phyloP scores from a whole-genome alignment of 1,284 basidiomycete species.

The Hemileia vastatrix region DNA sequence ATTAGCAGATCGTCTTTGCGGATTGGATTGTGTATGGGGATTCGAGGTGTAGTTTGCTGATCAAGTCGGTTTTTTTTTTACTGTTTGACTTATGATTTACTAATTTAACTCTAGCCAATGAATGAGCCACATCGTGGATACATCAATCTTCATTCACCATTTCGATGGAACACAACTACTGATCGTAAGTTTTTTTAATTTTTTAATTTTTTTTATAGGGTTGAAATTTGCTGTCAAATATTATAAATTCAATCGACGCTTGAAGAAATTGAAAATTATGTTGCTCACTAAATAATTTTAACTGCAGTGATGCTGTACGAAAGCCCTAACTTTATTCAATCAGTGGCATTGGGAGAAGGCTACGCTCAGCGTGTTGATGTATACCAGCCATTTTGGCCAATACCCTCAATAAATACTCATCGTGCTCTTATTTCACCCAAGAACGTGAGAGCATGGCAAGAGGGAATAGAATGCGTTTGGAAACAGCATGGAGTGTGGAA shows the following conservation, averaged over 20 bases:
- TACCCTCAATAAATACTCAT: slow-evolving; percentile 35
- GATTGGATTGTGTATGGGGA: slow-evolving; percentile 69
- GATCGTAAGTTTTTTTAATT: slow-evolving; percentile 78
- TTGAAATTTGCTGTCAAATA: no score
- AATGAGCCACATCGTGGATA: slow-evolving; percentile 96
- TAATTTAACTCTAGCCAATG: slow-evolving; percentile 48
- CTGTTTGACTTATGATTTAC: background rate
- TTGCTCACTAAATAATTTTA: slow-evolving; percentile 29
- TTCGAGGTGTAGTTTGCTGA: slow-evolving; percentile 54
- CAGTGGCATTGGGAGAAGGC: slow-evolving; percentile 63
- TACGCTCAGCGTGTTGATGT: slow-evolving; percentile 72
- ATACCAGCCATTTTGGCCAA: slow-evolving; percentile 50
- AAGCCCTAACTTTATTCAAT: slow-evolving; percentile 65
- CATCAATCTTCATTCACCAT: slow-evolving; percentile 67
- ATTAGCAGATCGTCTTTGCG: slow-evolving; percentile 60
- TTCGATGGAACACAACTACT: slow-evolving; percentile 84
- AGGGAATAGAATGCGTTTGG: slow-evolving; percentile 65
- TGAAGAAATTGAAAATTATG: no score
- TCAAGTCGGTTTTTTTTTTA: background rate
- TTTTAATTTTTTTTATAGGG: slow-evolving; percentile 42
- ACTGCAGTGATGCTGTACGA: slow-evolving; percentile 26
- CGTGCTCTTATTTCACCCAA: slow-evolving; percentile 42
- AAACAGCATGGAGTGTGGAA: slow-evolving; percentile 87
- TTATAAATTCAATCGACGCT: no score
- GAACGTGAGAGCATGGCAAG: slow-evolving; percentile 56